Evolutionary conservation across 2,329 filamentous ascomycete species (phyloP).

Genomic region (Fusarium poae): DNA sequence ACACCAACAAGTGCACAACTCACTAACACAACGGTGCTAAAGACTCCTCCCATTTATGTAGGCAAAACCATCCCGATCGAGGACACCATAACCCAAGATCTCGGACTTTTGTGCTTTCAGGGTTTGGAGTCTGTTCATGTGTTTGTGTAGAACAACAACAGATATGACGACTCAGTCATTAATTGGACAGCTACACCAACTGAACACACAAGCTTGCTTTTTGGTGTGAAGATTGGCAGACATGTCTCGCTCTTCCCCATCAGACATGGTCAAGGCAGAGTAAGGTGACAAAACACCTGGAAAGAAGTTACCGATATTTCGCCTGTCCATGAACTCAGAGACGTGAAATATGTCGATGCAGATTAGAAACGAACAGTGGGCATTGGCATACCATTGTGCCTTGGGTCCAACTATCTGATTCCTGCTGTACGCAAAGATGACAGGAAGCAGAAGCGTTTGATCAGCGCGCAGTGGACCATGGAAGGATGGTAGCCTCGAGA

Average conservation of each 20-base stretch:
- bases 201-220: conserved; percentile 18
- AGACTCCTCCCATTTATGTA: conserved; percentile 2
- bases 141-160: conserved; percentile 23
- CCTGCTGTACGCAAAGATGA: background rate
- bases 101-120: conserved; percentile 22
- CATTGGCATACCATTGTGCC: background rate
- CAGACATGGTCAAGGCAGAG: conserved; percentile 1
- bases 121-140: conserved; percentile 3
- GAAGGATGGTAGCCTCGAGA: background rate
- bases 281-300: background rate
- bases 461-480: background rate
- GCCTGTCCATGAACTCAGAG: background rate
- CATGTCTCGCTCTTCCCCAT: conserved; percentile 1
- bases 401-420: conserved; percentile 1
- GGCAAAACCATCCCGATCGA: conserved; percentile 7
- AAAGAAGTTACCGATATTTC: conserved; percentile 4
- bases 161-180: conserved; percentile 11
- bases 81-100: conserved; percentile 14
- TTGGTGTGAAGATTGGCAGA: background rate
- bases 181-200: conserved; percentile 6
- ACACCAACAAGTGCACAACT: background rate
- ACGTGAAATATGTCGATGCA: background rate
- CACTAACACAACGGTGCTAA: conserved; percentile 18
- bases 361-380: background rate
- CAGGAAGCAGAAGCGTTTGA: background rate